Conservation (phyloP, 192 early-diverging fungal species). For the Lunasporangiospora selenospora region DNA sequence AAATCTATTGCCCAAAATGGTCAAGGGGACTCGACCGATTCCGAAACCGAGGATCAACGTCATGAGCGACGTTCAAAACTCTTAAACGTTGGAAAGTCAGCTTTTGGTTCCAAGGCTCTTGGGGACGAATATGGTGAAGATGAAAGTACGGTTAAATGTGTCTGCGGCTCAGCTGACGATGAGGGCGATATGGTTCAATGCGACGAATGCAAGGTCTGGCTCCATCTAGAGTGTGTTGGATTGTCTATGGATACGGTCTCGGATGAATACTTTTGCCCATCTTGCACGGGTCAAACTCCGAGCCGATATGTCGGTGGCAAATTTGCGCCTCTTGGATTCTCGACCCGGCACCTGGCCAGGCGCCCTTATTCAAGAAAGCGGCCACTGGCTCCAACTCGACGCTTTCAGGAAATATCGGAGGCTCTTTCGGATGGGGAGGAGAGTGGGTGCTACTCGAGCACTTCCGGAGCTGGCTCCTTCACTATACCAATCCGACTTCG, state of each 20-base stretch:
- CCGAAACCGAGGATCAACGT: slow-evolving; percentile 59
- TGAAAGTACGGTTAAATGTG: slow-evolving; percentile 54
- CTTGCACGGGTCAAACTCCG: slow-evolving; percentile 45
- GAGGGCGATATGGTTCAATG: slow-evolving; percentile 76
- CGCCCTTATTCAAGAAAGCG: too few species aligned
- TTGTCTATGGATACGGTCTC: slow-evolving; percentile 63
- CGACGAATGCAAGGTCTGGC: slow-evolving; percentile 73
- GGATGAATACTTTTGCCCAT: slow-evolving; percentile 70
- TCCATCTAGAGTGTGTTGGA: slow-evolving; percentile 73
- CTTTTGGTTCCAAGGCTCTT: slow-evolving; percentile 5
- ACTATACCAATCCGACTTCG: too few species aligned
- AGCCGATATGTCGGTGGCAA: too few species aligned
- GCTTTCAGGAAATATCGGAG: too few species aligned
- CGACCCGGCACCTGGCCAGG: too few species aligned
- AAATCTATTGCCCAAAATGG: slow-evolving; percentile 43
- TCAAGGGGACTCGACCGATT: slow-evolving; percentile 36
- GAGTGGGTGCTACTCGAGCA: too few species aligned
- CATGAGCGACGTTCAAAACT: slow-evolving; percentile 46
- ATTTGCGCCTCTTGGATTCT: too few species aligned
- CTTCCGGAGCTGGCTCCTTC: too few species aligned
- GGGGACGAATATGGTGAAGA: slow-evolving; percentile 47
- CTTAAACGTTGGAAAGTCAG: slow-evolving; percentile 4
- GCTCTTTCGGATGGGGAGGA: too few species aligned
- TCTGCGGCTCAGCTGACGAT: slow-evolving; percentile 56
- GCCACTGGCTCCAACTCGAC: too few species aligned